Conservation (phyloP, 2,329 filamentous ascomycete species). For the Fusarium humuli region DNA sequence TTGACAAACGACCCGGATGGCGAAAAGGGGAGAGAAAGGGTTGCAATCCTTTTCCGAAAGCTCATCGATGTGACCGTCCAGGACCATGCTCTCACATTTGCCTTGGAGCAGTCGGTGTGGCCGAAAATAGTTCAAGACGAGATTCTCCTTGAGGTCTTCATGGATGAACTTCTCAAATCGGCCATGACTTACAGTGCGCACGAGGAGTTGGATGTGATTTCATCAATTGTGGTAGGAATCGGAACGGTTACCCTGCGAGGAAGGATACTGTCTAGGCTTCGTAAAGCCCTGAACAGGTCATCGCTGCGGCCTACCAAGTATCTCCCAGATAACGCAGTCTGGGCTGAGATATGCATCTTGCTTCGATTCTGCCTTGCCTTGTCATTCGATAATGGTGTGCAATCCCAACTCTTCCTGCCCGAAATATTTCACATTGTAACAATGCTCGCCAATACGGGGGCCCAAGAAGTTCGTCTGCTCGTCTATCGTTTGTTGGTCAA, state of each 20-base stretch:
- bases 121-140: constrained; percentile 73
- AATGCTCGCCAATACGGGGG: constrained; percentile 75
- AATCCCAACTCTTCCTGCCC: constrained; percentile 74
- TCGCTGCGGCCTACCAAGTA: constrained; percentile 74
- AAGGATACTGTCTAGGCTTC: constrained; percentile 72
- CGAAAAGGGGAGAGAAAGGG: constrained; percentile 74
- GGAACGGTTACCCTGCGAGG: constrained; percentile 74
- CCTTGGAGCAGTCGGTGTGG: constrained; percentile 75
- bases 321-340: constrained; percentile 74
- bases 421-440: constrained; percentile 78
- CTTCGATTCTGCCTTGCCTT: constrained; percentile 74
- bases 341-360: constrained; percentile 76
- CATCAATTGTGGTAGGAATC: constrained; percentile 71
- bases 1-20: constrained; percentile 70
- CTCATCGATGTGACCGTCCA: constrained; percentile 73
- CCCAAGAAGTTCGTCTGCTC: constrained; percentile 65
- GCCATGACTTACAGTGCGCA: constrained; percentile 68
- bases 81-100: constrained; percentile 68
- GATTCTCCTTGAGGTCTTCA: constrained; percentile 72
- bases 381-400: constrained; percentile 75
- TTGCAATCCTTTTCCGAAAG: constrained; percentile 72
- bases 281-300: constrained; percentile 75
- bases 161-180: constrained; percentile 75
- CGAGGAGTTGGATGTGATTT: constrained; percentile 70
- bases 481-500: constrained; percentile 75